Conservation (phyloP, 1,284 basidiomycete species). For the Leccinum pseudoinsigne region DNA sequence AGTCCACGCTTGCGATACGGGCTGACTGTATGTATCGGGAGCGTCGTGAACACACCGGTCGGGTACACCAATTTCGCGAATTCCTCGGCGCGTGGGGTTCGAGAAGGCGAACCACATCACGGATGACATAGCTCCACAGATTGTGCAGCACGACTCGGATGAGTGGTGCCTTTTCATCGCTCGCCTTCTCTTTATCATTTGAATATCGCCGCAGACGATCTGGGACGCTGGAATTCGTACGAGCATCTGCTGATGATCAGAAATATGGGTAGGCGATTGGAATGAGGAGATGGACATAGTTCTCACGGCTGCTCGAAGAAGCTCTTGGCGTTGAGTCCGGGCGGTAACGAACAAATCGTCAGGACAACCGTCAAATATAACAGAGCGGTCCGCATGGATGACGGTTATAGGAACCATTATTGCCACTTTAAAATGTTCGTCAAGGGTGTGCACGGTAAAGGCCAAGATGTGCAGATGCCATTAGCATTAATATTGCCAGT, state of each 20-base stretch:
- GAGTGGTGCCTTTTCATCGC: constrained; percentile 4
- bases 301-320: constrained; percentile 15
- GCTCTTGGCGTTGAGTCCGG: constrained; percentile 14
- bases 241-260: constrained; percentile 11
- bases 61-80: constrained; percentile 44
- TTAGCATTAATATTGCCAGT: too few relatives aligned
- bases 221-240: constrained; percentile 6
- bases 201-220: neutral
- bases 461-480: too few relatives aligned
- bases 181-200: neutral
- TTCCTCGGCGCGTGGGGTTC: constrained; percentile 16
- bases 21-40: constrained; percentile 41
- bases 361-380: constrained; percentile 12
- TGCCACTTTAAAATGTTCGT: too few relatives aligned
- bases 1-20: constrained; percentile 21
- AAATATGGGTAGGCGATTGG: constrained; percentile 6
- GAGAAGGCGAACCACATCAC: constrained; percentile 27
- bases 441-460: too few relatives aligned
- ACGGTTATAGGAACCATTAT: neutral
- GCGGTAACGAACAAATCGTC: constrained; percentile 5
- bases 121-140: constrained; percentile 32
- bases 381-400: too few relatives aligned
- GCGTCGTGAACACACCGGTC: constrained; percentile 31
- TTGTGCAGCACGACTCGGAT: constrained; percentile 18
- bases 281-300: constrained; percentile 8